Evolutionary conservation across 1,139 yeast species (phyloP), one percentile per base, ranked within the genome.

Genomic region (Kodamaea derodonti): DNA sequence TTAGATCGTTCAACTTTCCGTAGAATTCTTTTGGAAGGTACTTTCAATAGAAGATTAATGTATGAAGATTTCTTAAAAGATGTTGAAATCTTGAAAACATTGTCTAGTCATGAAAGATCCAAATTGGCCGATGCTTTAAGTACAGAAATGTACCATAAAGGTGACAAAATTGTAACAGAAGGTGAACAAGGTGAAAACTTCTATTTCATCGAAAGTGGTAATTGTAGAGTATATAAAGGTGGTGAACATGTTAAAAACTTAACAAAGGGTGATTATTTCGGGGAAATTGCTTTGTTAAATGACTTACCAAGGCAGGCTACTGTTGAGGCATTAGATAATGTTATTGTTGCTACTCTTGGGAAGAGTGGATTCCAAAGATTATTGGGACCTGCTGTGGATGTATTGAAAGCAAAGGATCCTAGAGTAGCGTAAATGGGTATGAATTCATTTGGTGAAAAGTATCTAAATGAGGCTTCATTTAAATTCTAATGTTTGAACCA

Each of bases 221-320:
- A 72, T 40, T 95, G 95, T 39, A 77, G 79, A 44, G 95, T 92
- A 26, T 58, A 73, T 31, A 64, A 70, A 34, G 58, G 67, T 33
- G 72, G 65, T 29, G 74, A 77, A 35, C 68, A 72, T 29, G 73
- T 90, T 28, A 75, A 73, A 24, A 67, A 68, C 15, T 69, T 86
- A 43, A 62, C 73, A 31, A 82, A 84, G 53, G 97, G 97, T 45
- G 95, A 85, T 54, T 92, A 92, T 62, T 92, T 92, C 60, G 98
- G 98, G 46, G 98, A 92, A 64, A 80, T 92, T 45, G 97, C 98
- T 3, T 70, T 92, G 48, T 71, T 92, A 48, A 85, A 90, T 50
- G 96, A 92, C 53, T 69, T 82, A 42, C 97, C 97, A 42, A 79
- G 98, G 62, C 95, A 87, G 58, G 98, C 98, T 23, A 84, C 97